Evolutionary conservation across 1,139 yeast species (phyloP), one percentile per base, ranked within the genome.

Genomic region (Pichia sp.): DNA sequence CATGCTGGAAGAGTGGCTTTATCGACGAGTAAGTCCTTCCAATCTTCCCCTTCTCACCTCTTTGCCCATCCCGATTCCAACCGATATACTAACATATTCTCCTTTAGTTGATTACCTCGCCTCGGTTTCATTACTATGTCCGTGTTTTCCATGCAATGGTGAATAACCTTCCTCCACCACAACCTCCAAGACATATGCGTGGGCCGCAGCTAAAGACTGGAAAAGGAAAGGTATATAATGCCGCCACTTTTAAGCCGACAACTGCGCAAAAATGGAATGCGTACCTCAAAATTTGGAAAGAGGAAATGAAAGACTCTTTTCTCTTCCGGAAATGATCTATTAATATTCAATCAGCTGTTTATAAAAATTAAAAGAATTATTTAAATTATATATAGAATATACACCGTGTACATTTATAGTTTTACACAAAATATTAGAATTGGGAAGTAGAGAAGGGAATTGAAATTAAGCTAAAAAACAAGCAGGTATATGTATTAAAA

Each of bases 51-150:
- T 19, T 8, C 32, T 23, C 34, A 76, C 75, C 72, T 87, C 7
- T 75, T 88, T 61, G 76, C 75, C 46, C 85, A 92, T 6, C 81
- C 79, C 0, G 26, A 23, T 23, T 23, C 26, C 26, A 23, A 23
- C 26, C 26, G 26, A 23, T 23, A 32, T 30, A 45, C 31, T 30
- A 45, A 45, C 47, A 19, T 45, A 45, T 8, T 45, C n/a, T 45
- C 16, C 13, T 19, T 8, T 30, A 77, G 75, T 72, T 87, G 7
- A 75, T 88, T 61, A 76, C 75, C 45, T 85, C 93, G 7, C 81
- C 79, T 0, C 74, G 79, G 1, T 90, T 90, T 65, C 85, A 87
- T 63, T 73, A 81, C 47, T 81, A 87, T 74, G 97, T 89, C 5
- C 75, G 84, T 47, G 73, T 75, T 16, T 72, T 86, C 1, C 87